phyloP scores from a whole-genome alignment of 2,329 filamentous ascomycete species.

The Graphilbum ipis-grandicollis region DNA sequence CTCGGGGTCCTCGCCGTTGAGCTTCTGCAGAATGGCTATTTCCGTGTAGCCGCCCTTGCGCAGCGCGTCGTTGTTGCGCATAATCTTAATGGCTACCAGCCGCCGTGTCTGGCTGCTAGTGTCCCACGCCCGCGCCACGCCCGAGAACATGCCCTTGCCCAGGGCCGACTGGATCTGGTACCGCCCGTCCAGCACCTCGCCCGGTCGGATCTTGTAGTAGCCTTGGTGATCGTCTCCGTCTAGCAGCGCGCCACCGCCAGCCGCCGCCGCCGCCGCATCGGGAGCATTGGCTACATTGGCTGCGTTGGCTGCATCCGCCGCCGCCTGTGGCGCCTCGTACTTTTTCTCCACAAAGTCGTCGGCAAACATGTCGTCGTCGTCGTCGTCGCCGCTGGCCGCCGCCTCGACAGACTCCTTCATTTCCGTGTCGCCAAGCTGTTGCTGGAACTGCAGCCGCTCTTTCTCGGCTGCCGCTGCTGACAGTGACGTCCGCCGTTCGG shows the following conservation, averaged over 20 bases:
- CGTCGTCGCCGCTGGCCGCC: slow-evolving; percentile 11
- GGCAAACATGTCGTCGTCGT: slow-evolving; percentile 80
- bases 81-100: slow-evolving; percentile 92
- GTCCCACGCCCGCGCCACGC: slow-evolving; percentile 79
- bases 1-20: slow-evolving; percentile 71
- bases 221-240: slow-evolving; percentile 91
- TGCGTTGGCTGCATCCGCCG: slow-evolving; percentile 10
- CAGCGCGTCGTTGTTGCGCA: slow-evolving; percentile 88
- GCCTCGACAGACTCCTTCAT: too few relatives aligned
- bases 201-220: slow-evolving; percentile 88
- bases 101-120: slow-evolving; percentile 49
- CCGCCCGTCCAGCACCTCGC: slow-evolving; percentile 74
- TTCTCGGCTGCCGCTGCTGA: slow-evolving; percentile 10
- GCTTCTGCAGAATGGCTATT: slow-evolving; percentile 78
- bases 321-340: slow-evolving; percentile 34
- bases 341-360: slow-evolving; percentile 57
- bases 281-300: slow-evolving; percentile 15
- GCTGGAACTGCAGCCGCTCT: slow-evolving; percentile 11
- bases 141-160: slow-evolving; percentile 91
- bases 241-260: slow-evolving; percentile 35
- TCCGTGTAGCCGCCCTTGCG: slow-evolving; percentile 86
- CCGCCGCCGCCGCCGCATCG: slow-evolving; percentile 12
- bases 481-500: slow-evolving; percentile 13
- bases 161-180: slow-evolving; percentile 80
- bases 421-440: too few relatives aligned